Conservation (phyloP, 306 rosid genomes). For the Phaseolus lunatus region DNA sequence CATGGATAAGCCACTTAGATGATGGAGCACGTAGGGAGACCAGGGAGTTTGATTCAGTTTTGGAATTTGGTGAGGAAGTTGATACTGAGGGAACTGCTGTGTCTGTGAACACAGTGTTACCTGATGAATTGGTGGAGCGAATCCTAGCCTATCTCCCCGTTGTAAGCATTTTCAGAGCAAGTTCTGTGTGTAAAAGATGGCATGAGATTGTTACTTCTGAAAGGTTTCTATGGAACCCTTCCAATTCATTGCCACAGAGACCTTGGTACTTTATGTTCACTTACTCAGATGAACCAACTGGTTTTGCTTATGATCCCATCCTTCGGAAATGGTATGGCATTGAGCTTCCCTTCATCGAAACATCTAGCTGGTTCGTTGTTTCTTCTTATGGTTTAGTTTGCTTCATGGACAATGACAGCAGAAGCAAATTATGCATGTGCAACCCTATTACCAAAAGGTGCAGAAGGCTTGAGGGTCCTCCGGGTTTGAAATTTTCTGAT, state of each 20-base stretch:
- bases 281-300: slow-evolving; percentile 71
- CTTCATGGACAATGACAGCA: slow-evolving; percentile 84
- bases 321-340: slow-evolving; percentile 90
- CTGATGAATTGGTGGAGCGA: slow-evolving; percentile 89
- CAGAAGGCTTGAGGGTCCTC: slow-evolving; percentile 74
- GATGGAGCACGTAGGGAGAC: slow-evolving; percentile 57
- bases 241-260: slow-evolving; percentile 64
- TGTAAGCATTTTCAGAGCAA: slow-evolving; percentile 86
- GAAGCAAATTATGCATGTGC: slow-evolving; percentile 70
- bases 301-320: slow-evolving; percentile 77
- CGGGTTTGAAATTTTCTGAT: slow-evolving; percentile 67
- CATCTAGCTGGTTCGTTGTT: slow-evolving; percentile 70
- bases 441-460: slow-evolving; percentile 73
- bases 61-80: slow-evolving; percentile 66
- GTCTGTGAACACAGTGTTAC: slow-evolving; percentile 69
- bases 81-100: slow-evolving; percentile 61
- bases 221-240: slow-evolving; percentile 73
- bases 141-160: slow-evolving; percentile 82
- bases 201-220: slow-evolving; percentile 70
- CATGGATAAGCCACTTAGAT: slow-evolving; percentile 73
- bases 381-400: slow-evolving; percentile 85
- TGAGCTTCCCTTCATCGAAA: slow-evolving; percentile 74
- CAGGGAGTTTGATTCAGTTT: slow-evolving; percentile 59
- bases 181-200: slow-evolving; percentile 90
- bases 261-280: slow-evolving; percentile 99